Evolutionary conservation across 1,284 basidiomycete species (phyloP), one percentile per base, ranked within the genome.

Genomic region (Trichosporon coremiiforme): DNA sequence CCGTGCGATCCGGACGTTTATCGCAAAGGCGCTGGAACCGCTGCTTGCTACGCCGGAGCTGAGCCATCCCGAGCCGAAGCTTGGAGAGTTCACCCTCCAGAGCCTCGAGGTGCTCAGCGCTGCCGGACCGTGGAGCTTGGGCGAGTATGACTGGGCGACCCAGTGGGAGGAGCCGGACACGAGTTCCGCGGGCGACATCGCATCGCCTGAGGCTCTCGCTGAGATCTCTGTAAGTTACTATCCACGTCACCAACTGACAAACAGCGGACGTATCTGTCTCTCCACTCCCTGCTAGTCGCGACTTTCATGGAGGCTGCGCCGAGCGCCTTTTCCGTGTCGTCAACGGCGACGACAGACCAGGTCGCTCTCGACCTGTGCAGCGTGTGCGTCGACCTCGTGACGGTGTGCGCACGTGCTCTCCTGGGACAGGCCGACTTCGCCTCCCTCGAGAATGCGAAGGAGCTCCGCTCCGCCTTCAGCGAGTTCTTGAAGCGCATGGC

Each of bases 221-320:
- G 72, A 76, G 20, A 64, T 80, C 10, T 70, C 74, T 2, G 80
- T 81, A 60, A 67, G 67, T 65, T 13, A 3, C 25, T 8, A 5
- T 9, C 13, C 9, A 10, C 64, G 35, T 25, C 25, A 25, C 55
- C 70, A 15, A 20, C 71, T 73, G 62, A 73, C 64, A 20, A 41
- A 6, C 70, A 79, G 79, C 67, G 75, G 20, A 72, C 81, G 9
- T 83, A 83, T 63, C 83, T 85, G 47, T 88, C 89, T 7, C 83
- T 97, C 17, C 88, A 94, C 75, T 86, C 92, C 0, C 90, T 90
- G 2, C 84, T 97, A 5, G 85, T 92, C 1, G 89, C 92, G 6
- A 90, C 91, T 0, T 93, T 94, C 80, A 87, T 97, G 25, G 94
- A 97, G 80, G 88, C 88, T 71, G 92, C 93, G 1, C 92, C 95